Percentiles rank a stretch among this genome's conserved stretches.
Evolutionary conservation across 352 stramenopile genomes (phyloP).

Genomic region (Pythium chondricola): DNA sequence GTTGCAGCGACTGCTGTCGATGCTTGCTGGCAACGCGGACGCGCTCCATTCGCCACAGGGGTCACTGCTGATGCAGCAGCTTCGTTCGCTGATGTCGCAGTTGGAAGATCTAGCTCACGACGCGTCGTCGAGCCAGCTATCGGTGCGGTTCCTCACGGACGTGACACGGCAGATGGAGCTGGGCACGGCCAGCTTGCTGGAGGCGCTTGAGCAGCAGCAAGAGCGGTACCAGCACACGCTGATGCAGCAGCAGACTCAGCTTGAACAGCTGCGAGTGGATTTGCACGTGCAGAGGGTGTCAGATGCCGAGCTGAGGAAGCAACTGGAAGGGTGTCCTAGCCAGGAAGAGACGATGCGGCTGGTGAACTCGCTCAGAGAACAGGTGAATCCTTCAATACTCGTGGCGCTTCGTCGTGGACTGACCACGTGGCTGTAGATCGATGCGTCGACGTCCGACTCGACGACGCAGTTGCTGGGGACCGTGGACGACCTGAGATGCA

Average conservation of each 20-base stretch:
- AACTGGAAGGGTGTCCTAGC: constrained; percentile 40
- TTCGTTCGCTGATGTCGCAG: constrained; percentile 31
- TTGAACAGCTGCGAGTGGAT: constrained; percentile 40
- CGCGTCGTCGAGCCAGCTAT: constrained; percentile 7
- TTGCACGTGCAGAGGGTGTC: constrained; percentile 35
- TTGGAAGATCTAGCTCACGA: constrained; percentile 29
- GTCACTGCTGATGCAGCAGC: constrained; percentile 32
- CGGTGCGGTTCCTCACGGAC: constrained; percentile 25
- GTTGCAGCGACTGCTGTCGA: constrained; percentile 13
- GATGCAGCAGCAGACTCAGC: constrained; percentile 28
- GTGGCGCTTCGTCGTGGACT: too few species aligned
- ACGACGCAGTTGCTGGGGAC: constrained; percentile 37
- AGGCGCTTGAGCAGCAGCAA: constrained; percentile 48
- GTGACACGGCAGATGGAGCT: constrained; percentile 57
- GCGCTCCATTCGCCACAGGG: constrained; percentile 11
- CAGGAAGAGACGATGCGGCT: constrained; percentile 58
- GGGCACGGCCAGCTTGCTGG: constrained; percentile 47
- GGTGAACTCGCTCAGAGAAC: constrained; percentile 45
- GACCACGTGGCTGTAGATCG: constrained; percentile 40
- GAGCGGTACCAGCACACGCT: constrained; percentile 36
- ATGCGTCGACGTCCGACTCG: constrained; percentile 29
- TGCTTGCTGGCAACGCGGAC: constrained; percentile 11
- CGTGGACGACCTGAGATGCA: constrained; percentile 38
- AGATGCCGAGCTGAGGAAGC: constrained; percentile 35
- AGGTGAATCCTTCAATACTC: too few species aligned